Evolutionary conservation across 1,139 yeast species (phyloP).

Genomic region (Nakaseomyces glabratus): DNA sequence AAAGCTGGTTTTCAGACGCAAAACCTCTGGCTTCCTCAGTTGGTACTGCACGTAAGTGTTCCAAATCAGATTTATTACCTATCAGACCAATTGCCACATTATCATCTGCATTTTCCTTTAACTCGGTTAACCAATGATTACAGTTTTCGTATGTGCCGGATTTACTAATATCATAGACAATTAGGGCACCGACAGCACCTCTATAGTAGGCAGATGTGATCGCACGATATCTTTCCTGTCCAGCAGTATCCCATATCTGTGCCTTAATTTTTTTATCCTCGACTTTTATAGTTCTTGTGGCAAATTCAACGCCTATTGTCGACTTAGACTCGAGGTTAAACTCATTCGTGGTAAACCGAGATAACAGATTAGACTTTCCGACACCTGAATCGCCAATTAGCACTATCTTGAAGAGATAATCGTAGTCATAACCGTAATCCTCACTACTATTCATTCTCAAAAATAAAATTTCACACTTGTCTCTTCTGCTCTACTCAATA

Average conservation of each 20-base stretch:
- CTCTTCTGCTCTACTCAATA: constrained; percentile 4
- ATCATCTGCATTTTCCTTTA: constrained; percentile 94
- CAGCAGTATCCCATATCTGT: constrained; percentile 99
- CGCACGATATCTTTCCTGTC: constrained; percentile 97
- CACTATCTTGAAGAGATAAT: constrained; percentile 88
- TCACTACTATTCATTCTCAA: no score
- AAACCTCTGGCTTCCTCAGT: constrained; percentile 95
- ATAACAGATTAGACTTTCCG: constrained; percentile 88
- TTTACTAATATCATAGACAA: constrained; percentile 91
- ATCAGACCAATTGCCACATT: constrained; percentile 94
- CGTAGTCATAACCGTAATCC: constrained; percentile 88
- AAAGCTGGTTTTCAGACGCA: constrained; percentile 84
- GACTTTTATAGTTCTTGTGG: constrained; percentile 88
- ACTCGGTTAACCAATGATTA: constrained; percentile 88
- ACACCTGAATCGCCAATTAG: constrained; percentile 97
- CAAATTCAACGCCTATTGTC: constrained; percentile 97
- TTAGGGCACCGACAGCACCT: constrained; percentile 96
- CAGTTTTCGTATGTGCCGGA: constrained; percentile 90
- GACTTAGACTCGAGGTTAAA: constrained; percentile 90
- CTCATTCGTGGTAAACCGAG: constrained; percentile 91
- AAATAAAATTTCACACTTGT: no score
- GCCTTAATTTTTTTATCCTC: constrained; percentile 95
- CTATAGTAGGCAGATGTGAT: constrained; percentile 95
- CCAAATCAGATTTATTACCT: constrained; percentile 93
- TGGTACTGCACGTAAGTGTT: constrained; percentile 93